Base-by-base conservation (phyloP, 2,329 filamentous ascomycete species). In the Arthrobotrys iridis region DNA sequence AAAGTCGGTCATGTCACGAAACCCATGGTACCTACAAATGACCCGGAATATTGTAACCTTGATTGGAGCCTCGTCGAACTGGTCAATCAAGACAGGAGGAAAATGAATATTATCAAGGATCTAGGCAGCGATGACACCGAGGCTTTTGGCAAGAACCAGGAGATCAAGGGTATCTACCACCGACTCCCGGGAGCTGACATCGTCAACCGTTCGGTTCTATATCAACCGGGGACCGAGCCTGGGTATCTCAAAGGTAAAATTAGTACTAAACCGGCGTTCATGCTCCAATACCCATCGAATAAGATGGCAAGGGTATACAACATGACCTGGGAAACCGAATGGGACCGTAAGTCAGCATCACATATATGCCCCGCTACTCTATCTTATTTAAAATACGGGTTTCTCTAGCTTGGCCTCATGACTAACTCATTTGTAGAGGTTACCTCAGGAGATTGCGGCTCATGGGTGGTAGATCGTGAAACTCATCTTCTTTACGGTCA, bases 61-160 rank as follows among this genome's bases (percentile, higher is more conserved):
- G 66, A 71, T 30, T 71, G 66, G 66, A 48, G 66, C 13, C 66
- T 71, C n/a, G 28, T 71, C 15, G 58, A 71, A n/a, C 20, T 71
- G 26, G 26, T 20, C 6, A 35, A 37, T 40, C 13, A 13, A 2
- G 10, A 15, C 0, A 28, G 37, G 37, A 40, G 13, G 6, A 71
- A 58, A 35, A 71, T 71, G 66, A 71, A 71, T 41, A 26, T 55
- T n/a, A 18, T 71, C 11, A 71, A 63, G 22, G 10, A 15, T 3
- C 15, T 13, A 22, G 2, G n/a, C n/a, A n/a, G n/a, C n/a, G n/a
- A n/a, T n/a, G n/a, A n/a, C n/a, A n/a, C n/a, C n/a, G n/a, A n/a
- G n/a, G n/a, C n/a, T n/a, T n/a, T n/a, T n/a, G n/a, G n/a, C n/a
- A n/a, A n/a, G n/a, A n/a, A n/a, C n/a, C n/a, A n/a, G 28, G 28